Base-by-base conservation (phyloP, 1,284 basidiomycete species). In the Tremellales sp. region DNA sequence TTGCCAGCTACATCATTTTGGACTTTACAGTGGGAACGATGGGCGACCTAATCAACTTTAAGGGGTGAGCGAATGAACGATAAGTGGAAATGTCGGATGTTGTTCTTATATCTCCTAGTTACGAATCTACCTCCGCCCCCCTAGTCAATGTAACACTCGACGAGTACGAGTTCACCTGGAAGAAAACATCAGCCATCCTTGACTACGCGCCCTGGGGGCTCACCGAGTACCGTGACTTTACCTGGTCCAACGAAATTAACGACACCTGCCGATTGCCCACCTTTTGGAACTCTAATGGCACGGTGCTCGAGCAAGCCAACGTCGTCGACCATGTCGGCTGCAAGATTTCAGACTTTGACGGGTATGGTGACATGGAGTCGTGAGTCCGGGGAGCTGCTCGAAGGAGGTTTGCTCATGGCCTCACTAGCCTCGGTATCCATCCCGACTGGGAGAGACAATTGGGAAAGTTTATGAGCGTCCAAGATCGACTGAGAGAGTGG, bases 11-110 rank as follows among this genome's bases (percentile, higher is more conserved):
- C 67, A 65, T 89, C 59, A 87, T 90, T 81, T 77, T 80, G 24
- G 87, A 90, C 71, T 87, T 90, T 61, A 90, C 87, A 1, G 83
- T 90, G 43, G 87, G 87, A 14, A 90, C 87, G 0, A 85, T 90
- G 80, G 77, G 76, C 48, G 87, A 90, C 72, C 75, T 87, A 50
- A 76, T 90, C 61, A 86, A 83, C 19, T 87, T 86, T 56, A 65
- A 81, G 44, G 85, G 83, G 85, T 86, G 24, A 39, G 45, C 45
- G 3, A 5, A 7, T 40, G 31, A 4, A 38, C 40, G 31, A 29
- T 33, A 14, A 14, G 43, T 29, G 40, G 33, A 32, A 4, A n/a
- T 21, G 18, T 33, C 43, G 90, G 87, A n/a, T n/a, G n/a, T n/a
- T n/a, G n/a, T n/a, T n/a, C n/a, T n/a, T n/a, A n/a, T n/a, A n/a